A percentile compares a stretch with the other conserved stretches of the same genome.
These are phyloP conservation scores for Heritiera fomes DNA, from an alignment of 345 rosid species.

Conservation along the genomic window DNA sequence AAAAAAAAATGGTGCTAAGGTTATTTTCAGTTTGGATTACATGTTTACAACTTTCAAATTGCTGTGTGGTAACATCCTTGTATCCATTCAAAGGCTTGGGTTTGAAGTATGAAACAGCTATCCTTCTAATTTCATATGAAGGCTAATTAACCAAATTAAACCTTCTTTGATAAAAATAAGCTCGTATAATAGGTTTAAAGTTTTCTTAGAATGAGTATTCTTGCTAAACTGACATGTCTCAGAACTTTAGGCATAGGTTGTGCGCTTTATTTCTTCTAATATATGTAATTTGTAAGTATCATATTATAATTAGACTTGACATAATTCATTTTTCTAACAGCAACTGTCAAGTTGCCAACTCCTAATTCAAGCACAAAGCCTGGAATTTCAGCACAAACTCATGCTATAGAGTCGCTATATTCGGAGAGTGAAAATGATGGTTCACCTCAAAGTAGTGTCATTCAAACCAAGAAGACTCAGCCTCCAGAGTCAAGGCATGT, in stretches of 20 bases:
- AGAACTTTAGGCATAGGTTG: neutral
- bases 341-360: constrained; percentile 6
- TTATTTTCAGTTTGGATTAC: neutral
- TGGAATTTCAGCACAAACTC: constrained; percentile 15
- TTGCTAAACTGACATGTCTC: neutral
- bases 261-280: neutral
- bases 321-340: neutral
- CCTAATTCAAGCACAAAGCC: constrained; percentile 14
- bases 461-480: constrained; percentile 27
- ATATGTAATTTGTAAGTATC: neutral
- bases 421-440: constrained; percentile 15
- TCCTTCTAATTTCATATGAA: neutral
- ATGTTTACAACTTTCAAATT: neutral
- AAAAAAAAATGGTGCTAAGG: neutral
- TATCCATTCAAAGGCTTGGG: neutral
- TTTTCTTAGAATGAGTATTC: constrained; percentile 11
- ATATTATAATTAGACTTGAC: neutral
- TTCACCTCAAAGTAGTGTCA: constrained; percentile 2
- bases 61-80: neutral
- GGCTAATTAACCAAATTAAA: constrained; percentile 9
- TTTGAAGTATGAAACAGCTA: neutral
- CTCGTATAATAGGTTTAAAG: neutral
- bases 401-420: neutral
- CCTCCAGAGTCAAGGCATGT: constrained; percentile 28
- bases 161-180: neutral